phyloP scores from a whole-genome alignment of 257 asterid genomes.

The Nicotiana tabacum region DNA sequence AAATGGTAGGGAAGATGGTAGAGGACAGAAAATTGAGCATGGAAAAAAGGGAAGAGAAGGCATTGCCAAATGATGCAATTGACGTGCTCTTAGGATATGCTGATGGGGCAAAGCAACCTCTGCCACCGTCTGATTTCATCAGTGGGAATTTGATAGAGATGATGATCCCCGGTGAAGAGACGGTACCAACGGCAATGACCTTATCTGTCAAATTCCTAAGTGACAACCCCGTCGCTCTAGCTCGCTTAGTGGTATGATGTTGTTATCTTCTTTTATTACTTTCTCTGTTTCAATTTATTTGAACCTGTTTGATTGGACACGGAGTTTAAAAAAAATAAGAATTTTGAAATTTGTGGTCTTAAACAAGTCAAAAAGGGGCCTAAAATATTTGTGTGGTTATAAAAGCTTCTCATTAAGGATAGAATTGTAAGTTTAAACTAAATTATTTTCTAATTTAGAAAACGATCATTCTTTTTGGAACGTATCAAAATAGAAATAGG shows the following conservation, averaged over 20 bases:
- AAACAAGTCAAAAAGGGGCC: too few species aligned
- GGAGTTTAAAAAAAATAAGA: too few species aligned
- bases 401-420: too few species aligned
- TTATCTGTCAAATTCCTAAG: constrained; percentile 70
- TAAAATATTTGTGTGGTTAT: too few species aligned
- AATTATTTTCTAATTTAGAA: too few species aligned
- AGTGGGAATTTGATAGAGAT: constrained; percentile 73
- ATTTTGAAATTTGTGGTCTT: too few species aligned
- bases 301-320: too few species aligned
- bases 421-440: too few species aligned
- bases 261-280: background rate
- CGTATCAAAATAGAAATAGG: too few species aligned
- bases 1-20: constrained; percentile 49
- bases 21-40: constrained; percentile 40
- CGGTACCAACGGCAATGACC: constrained; percentile 82
- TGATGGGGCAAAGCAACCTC: constrained; percentile 35
- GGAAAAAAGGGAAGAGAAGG: constrained; percentile 22
- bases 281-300: too few species aligned
- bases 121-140: constrained; percentile 57
- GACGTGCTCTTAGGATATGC: constrained; percentile 67
- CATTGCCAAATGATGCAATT: constrained; percentile 38
- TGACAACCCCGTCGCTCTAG: constrained; percentile 60
- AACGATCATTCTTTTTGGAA: too few species aligned
- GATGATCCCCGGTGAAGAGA: constrained; percentile 98
- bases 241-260: constrained; percentile 56